Evolutionary conservation across 257 asterid genomes (phyloP).

Genomic region (Fraxinus pennsylvanica): DNA sequence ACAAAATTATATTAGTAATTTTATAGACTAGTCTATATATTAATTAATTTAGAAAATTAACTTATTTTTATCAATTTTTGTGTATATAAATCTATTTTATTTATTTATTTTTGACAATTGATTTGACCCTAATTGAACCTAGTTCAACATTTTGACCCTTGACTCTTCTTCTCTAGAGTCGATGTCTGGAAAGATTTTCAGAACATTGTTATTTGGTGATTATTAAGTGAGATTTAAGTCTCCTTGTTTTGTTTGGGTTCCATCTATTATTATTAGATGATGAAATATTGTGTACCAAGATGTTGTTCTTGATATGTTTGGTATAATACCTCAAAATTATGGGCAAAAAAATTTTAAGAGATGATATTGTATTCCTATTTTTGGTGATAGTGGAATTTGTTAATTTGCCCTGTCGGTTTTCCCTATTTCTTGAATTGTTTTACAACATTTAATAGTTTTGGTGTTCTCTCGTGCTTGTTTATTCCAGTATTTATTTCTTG

Average conservation of each 20-base stretch:
- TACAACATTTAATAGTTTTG: neutral
- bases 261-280: neutral
- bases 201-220: too few species aligned
- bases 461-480: neutral
- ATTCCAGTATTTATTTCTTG: neutral
- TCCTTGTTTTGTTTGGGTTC: neutral
- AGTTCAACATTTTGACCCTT: too few species aligned
- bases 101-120: too few species aligned
- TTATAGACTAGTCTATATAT: too few species aligned
- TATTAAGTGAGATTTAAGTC: neutral
- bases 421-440: neutral
- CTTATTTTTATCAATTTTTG: too few species aligned
- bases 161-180: too few species aligned
- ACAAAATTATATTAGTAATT: too few species aligned
- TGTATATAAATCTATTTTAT: too few species aligned
- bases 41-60: too few species aligned
- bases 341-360: neutral
- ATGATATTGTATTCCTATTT: neutral
- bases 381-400: neutral
- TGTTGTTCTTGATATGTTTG: neutral
- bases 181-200: too few species aligned
- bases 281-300: neutral
- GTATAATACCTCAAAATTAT: neutral
- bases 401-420: neutral
- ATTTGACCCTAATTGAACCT: too few species aligned